Evolutionary conservation across 768 basidiomycete species (phyloP).

Genomic region (Termitomyces sp.): DNA sequence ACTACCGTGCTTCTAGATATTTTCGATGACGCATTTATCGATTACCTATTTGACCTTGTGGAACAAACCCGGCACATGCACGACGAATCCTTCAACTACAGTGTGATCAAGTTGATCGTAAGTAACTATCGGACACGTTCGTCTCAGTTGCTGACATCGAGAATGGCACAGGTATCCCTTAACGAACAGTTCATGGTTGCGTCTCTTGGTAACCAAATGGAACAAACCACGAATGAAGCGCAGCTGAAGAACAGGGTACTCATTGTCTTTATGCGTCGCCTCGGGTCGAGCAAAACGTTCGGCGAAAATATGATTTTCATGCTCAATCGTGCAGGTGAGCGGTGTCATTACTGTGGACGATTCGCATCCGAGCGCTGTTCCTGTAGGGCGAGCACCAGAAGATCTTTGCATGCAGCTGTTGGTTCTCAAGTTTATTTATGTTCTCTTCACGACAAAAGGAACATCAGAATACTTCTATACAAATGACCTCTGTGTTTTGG

Average conservation of each 20-base stretch:
- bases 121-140: constrained; percentile 19
- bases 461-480: constrained; percentile 98
- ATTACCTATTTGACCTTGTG: constrained; percentile 87
- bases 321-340: constrained; percentile 89
- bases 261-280: constrained; percentile 74
- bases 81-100: constrained; percentile 93
- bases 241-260: constrained; percentile 74
- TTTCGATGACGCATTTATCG: constrained; percentile 82
- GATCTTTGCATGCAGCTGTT: constrained; percentile 93
- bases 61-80: constrained; percentile 85
- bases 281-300: constrained; percentile 89
- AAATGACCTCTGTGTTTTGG: constrained; percentile 92
- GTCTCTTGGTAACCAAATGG: constrained; percentile 36
- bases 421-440: constrained; percentile 90
- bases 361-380: not conserved
- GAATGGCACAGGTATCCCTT: constrained; percentile 61
- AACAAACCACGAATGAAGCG: constrained; percentile 10
- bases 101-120: constrained; percentile 91
- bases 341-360: not conserved
- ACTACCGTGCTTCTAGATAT: constrained; percentile 41
- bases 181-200: constrained; percentile 99
- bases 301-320: constrained; percentile 99
- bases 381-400: constrained; percentile 74
- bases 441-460: constrained; percentile 89
- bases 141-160: not conserved